Evolutionary conservation across 495 filamentous ascomycete genomes (phyloP), one percentile per base, ranked within the genome.

Genomic region (Jackrogersella multiformis): DNA sequence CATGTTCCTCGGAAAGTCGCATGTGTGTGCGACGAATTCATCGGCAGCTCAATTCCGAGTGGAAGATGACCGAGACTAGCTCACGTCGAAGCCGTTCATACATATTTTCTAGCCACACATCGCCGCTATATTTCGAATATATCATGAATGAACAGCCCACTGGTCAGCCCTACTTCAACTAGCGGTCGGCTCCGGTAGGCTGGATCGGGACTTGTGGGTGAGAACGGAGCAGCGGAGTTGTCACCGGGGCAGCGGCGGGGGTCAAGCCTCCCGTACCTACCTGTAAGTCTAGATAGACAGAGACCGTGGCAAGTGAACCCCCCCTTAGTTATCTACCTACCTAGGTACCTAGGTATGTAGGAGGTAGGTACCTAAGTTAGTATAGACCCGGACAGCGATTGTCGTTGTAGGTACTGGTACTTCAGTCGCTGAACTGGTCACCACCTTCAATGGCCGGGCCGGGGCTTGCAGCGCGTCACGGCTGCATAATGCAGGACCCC

Each of bases 211-310:
- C 44, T 57, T 26, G 45, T 36, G 57, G n/a, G 54, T 12, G 49
- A 63, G 54, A 53, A 13, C 58, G 68, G 62, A 28, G 58, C 18
- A n/a, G n/a, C n/a, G n/a, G n/a, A n/a, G n/a, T n/a, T n/a, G n/a
- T n/a, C n/a, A n/a, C n/a, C n/a, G n/a, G n/a, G n/a, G n/a, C 41
- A 39, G 41, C 12, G 18, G 21, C 68, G 68, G 68, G 28, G 58
- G 58, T 66, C 58, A 66, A 71, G 68, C 63, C 68, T 71, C 68
- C 63, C 63, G 68, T n/a, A n/a, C n/a, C n/a, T n/a, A n/a, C n/a
- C n/a, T n/a, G n/a, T 60, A 59, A 38, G 45, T 28, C 67, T 66
- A 52, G 62, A 66, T 44, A 42, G 44, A 51, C 44, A 62, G 67
- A 42, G 44, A 51, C 44, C 62, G 67, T 66, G 67, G 67, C 67